Evolutionary conservation across 2,329 filamentous ascomycete genomes (phyloP).

Genomic region (Fusarium odoratissimum): DNA sequence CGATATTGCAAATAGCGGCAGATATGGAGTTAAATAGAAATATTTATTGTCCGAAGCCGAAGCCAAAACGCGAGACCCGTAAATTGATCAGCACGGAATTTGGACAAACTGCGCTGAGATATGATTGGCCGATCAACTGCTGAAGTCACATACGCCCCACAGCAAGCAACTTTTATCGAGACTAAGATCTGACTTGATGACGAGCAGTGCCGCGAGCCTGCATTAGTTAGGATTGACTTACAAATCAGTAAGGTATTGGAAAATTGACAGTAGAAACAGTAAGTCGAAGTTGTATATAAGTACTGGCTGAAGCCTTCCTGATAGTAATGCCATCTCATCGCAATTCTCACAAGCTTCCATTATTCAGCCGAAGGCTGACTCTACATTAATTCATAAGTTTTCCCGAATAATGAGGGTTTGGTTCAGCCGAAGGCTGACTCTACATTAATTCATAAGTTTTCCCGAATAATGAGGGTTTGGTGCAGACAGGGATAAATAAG

Average conservation of each 20-base stretch:
- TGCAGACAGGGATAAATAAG: too few relatives aligned
- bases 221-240: not conserved
- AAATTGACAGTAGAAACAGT: accelerated
- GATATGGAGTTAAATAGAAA: too few relatives aligned
- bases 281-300: not conserved
- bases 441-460: too few relatives aligned
- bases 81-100: not conserved
- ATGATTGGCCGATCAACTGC: accelerated
- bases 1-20: too few relatives aligned
- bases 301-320: accelerated
- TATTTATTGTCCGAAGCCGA: not conserved
- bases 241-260: not conserved
- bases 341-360: not conserved
- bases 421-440: too few relatives aligned
- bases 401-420: too few relatives aligned
- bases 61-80: not conserved
- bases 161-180: not conserved
- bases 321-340: accelerated
- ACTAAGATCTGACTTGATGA: not conserved
- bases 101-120: not conserved
- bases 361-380: too few relatives aligned
- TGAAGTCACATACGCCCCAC: not conserved
- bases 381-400: too few relatives aligned
- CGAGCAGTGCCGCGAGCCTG: not conserved
- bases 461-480: too few relatives aligned